Percentiles rank a stretch among this genome's conserved stretches.
Evolutionary conservation across 2,329 filamentous ascomycete genomes (phyloP).

Genomic region (Paraphoma chrysanthemicola): DNA sequence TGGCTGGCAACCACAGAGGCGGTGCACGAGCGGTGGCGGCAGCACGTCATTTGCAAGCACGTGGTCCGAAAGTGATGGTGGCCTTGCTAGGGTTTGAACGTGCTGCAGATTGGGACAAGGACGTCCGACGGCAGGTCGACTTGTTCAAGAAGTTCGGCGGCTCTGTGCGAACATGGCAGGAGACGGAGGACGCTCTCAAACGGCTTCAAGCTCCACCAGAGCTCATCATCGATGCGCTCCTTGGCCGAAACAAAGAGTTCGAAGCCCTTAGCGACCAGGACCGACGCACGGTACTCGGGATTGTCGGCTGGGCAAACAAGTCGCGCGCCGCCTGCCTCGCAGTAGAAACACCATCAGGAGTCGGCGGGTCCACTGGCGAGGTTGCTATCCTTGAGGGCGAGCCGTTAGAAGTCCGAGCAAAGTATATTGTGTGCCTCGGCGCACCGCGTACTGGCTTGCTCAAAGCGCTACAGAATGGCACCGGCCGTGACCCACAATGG

Average conservation of each 20-base stretch:
- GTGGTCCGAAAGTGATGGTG: conserved; percentile 79
- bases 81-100: conserved; percentile 86
- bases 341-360: conserved; percentile 89
- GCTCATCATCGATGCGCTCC: conserved; percentile 85
- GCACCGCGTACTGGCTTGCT: conserved; percentile 86
- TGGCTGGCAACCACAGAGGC: conserved; percentile 95
- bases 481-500: conserved; percentile 67
- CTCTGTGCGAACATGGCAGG: conserved; percentile 69
- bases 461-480: conserved; percentile 72
- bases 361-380: conserved; percentile 75
- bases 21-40: conserved; percentile 85
- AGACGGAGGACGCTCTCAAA: conserved; percentile 61
- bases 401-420: conserved; percentile 79
- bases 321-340: conserved; percentile 82
- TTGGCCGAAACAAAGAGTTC: conserved; percentile 86
- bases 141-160: conserved; percentile 86
- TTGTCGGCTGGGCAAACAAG: conserved; percentile 93
- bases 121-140: conserved; percentile 81
- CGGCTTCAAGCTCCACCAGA: conserved; percentile 70
- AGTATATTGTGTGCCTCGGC: conserved; percentile 83
- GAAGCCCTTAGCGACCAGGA: conserved; percentile 85
- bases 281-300: conserved; percentile 82
- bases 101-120: conserved; percentile 78
- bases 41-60: conserved; percentile 84
- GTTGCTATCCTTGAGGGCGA: conserved; percentile 71